Base-by-base conservation (phyloP, 176 grass and related monocot species). In the Zoysia pacifica region DNA sequence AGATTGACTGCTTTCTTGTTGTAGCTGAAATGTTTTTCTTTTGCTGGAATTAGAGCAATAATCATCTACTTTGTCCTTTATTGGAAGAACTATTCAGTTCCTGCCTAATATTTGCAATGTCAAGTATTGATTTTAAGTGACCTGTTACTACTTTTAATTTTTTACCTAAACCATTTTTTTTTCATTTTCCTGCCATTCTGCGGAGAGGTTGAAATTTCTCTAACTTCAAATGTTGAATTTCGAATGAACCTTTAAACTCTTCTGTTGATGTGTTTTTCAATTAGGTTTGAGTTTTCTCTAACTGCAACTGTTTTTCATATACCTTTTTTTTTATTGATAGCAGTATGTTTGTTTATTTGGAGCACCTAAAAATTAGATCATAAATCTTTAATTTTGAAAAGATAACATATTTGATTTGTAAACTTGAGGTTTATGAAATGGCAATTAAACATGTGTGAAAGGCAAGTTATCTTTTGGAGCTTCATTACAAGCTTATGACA, bases 361-460 rank as follows among this genome's bases (percentile, higher is more conserved):
- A 59, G 55, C 18, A 16, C 53, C 6, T 8, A 20, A 59, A 59
- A 20, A 7, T 59, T 15, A 56, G 53, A 6, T 20, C 55, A 59
- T 20, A 56, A 49, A 11, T 10, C 16, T 6, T 1, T 20, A 19
- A 11, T 4, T 48, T 70, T 12, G 0, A 40, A 54, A 7, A 8
- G 47, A 71, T 37, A 50, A 37, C 19, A 7, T 0, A 16, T 5
- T 9, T 56, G 10, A 37, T 15, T 18, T 53, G 51, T 52, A 39
- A 72, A 52, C 62, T 52, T 66, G 9, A 42, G 61, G 62, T 52
- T 41, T 78, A 53, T 78, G 36, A 76, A 60, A 36, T 76, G 46
- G 0, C 5, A 28, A 48, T 49, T 13, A 36, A 59, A 47, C 6
- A 45, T 13, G 48, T 62, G 62, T 62, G 5, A 9, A n/a, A 55